Evolutionary conservation across 805 yeast genomes (phyloP).

Genomic region (Barnettozyma botsteinii): DNA sequence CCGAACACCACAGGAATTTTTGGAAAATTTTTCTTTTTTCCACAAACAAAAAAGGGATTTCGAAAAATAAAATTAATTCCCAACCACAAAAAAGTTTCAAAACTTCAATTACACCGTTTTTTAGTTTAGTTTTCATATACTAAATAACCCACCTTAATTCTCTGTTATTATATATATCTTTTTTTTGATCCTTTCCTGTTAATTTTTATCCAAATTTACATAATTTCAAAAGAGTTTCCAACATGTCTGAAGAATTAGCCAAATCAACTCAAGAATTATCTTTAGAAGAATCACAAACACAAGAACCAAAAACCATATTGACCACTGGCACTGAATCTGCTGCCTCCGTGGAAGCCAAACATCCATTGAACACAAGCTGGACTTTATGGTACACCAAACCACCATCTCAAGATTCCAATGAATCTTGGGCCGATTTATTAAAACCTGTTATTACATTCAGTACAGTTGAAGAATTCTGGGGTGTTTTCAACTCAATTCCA

Average conservation of each 20-base stretch:
- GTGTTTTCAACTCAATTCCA: slow-evolving; percentile 90
- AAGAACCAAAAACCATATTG: slow-evolving; percentile 11
- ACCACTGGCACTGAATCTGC: slow-evolving; percentile 26
- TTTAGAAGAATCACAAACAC: slow-evolving; percentile 12
- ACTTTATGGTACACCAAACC: slow-evolving; percentile 98
- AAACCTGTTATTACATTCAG: slow-evolving; percentile 89
- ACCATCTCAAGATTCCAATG: slow-evolving; percentile 53
- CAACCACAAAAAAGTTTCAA: no score
- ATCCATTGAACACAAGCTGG: slow-evolving; percentile 89
- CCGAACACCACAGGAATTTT: no score
- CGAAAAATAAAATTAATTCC: no score
- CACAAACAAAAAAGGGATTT: no score
- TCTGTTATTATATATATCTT: no score
- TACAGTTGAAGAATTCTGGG: slow-evolving; percentile 99
- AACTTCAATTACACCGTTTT: no score
- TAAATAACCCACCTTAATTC: no score
- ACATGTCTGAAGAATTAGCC: slow-evolving; percentile 25
- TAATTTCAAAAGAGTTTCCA: no score
- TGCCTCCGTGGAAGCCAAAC: slow-evolving; percentile 36
- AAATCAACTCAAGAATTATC: slow-evolving; percentile 24
- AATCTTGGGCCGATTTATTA: slow-evolving; percentile 87
- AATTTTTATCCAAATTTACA: no score
- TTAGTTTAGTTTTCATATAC: no score
- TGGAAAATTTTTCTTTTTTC: no score
- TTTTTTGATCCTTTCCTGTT: no score